phyloP scores from a whole-genome alignment of 1,284 basidiomycete species.

The Moesziomyces aphidis region DNA sequence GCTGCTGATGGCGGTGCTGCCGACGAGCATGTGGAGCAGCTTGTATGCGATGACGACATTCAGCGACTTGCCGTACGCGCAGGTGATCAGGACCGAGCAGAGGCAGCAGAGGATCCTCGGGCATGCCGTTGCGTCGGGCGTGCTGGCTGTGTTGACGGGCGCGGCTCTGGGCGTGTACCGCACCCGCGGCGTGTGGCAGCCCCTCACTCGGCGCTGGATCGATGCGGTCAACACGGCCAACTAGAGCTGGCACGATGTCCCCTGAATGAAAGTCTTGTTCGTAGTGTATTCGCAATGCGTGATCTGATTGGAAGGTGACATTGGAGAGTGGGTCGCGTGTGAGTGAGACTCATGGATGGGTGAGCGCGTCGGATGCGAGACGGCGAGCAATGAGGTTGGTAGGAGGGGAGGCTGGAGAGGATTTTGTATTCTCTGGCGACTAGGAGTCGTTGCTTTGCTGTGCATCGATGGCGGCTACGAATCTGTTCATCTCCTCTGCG shows the following conservation, averaged over 20 bases:
- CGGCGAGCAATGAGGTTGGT: no score
- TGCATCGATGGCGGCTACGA: no score
- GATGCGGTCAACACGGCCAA: not conserved
- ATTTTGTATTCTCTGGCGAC: no score
- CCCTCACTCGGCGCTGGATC: conserved; percentile 19
- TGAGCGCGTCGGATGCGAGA: no score
- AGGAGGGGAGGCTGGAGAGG: no score
- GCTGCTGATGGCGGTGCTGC: conserved; percentile 74
- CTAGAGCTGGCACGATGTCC: not conserved
- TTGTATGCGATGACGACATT: conserved; percentile 98
- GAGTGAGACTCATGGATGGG: no score
- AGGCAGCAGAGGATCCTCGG: conserved; percentile 71
- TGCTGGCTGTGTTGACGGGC: conserved; percentile 6
- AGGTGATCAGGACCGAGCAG: conserved; percentile 75
- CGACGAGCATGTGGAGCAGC: conserved; percentile 85
- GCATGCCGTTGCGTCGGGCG: conserved; percentile 6
- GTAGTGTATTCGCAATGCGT: not conserved
- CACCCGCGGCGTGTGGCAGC: conserved; percentile 31
- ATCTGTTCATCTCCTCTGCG: no score
- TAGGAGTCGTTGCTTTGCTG: no score
- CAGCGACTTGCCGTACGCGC: conserved; percentile 89
- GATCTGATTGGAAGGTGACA: no score
- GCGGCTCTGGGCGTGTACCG: conserved; percentile 21
- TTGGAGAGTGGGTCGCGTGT: no score
- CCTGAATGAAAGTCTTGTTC: no score